Percentiles rank a stretch among this genome's conserved stretches.
These are phyloP conservation scores for Populus hybrid DNA, from an alignment of 441 rosid species.

Conservation along the genomic window DNA sequence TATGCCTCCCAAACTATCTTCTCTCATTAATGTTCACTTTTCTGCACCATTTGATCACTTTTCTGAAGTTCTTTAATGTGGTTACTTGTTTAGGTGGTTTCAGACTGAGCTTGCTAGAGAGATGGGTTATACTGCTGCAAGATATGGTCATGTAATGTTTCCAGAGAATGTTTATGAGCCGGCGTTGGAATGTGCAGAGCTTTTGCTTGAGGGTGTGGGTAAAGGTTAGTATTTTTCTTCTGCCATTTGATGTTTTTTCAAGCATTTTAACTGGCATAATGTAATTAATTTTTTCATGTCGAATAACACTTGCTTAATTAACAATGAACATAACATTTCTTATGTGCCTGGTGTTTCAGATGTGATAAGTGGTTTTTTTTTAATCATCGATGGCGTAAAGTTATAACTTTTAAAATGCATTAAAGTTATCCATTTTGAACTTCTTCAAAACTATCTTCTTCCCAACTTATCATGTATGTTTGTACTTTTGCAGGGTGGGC, in stretches of 20 bases:
- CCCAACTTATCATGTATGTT: background rate
- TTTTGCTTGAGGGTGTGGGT: conserved; percentile 87
- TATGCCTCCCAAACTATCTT: background rate
- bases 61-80: conserved; percentile 53
- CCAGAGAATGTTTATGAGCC: conserved; percentile 98
- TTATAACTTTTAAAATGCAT: conserved; percentile 6
- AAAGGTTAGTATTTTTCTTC: conserved; percentile 49
- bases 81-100: conserved; percentile 65
- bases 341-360: background rate
- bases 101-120: too few relatives aligned
- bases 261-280: background rate
- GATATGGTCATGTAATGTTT: conserved; percentile 97
- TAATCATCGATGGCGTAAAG: background rate
- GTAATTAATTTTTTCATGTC: background rate
- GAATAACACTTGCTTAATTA: background rate
- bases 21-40: background rate
- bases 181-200: conserved; percentile 83
- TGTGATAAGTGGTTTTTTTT: background rate
- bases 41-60: conserved; percentile 6
- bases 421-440: background rate
- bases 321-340: background rate
- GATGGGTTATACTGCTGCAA: conserved; percentile 92
- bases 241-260: background rate
- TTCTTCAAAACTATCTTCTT: background rate
- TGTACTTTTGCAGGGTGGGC: conserved; percentile 77